A percentile compares a stretch with the other conserved stretches of the same genome.
phyloP scores from a whole-genome alignment of 257 asterid genomes.

The Avicennia marina region DNA sequence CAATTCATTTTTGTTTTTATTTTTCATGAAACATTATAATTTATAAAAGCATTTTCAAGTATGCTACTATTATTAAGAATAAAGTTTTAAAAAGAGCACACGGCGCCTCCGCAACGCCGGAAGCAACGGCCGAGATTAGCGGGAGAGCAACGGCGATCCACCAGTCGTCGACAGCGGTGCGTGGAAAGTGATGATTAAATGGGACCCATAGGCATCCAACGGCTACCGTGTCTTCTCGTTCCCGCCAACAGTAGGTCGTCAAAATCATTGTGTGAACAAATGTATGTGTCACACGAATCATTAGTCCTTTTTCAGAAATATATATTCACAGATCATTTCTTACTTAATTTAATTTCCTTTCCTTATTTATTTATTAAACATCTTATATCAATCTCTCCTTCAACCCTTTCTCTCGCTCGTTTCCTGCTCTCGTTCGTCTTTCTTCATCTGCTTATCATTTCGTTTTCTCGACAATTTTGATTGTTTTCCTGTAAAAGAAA shows the following conservation, averaged over 20 bases:
- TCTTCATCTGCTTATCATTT: not conserved
- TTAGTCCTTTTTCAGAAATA: not conserved
- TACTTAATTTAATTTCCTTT: conserved; percentile 9
- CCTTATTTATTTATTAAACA: conserved; percentile 9
- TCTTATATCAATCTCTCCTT: not conserved
- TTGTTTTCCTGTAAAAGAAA: no score
- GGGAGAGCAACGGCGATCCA: conserved; percentile 13
- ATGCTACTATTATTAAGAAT: no score
- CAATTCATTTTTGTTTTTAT: no score
- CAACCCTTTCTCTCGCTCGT: conserved; percentile 13
- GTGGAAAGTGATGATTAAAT: not conserved
- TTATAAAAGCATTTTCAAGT: no score
- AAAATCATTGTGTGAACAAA: conserved; percentile 8
- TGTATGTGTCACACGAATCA: conserved; percentile 8
- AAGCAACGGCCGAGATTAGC: conserved; percentile 50
- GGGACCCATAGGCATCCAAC: conserved; percentile 31
- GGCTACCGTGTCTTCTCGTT: conserved; percentile 19
- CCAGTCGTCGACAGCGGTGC: conserved; percentile 18
- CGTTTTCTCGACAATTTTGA: no score
- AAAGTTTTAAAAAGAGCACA: conserved; percentile 11
- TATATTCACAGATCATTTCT: conserved; percentile 9
- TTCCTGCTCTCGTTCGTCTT: not conserved
- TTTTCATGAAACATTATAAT: no score
- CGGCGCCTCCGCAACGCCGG: conserved; percentile 43
- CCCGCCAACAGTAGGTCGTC: conserved; percentile 25